Conservation (phyloP, 2,329 filamentous ascomycete genomes). For the Penicillium sp. region DNA sequence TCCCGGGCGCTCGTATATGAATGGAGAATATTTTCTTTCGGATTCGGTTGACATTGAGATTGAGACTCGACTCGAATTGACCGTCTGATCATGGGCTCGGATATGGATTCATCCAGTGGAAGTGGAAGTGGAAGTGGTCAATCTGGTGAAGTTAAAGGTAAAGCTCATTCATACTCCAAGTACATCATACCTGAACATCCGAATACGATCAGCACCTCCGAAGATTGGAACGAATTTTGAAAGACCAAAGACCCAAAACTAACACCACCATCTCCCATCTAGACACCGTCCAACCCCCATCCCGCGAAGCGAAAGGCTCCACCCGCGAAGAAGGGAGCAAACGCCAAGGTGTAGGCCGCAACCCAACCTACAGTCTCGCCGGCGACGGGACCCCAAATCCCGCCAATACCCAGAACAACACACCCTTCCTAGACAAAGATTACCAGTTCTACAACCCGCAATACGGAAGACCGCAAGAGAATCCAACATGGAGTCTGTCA, state of each 20-base stretch:
- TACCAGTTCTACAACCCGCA: conserved; percentile 45
- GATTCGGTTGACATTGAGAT: too few relatives aligned
- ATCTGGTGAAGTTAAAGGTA: not conserved
- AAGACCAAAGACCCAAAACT: too few relatives aligned
- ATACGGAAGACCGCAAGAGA: conserved; percentile 46
- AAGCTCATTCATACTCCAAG: too few relatives aligned
- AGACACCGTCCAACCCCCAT: not conserved
- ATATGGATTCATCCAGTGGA: not conserved
- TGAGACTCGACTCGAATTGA: too few relatives aligned
- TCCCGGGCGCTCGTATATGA: too few relatives aligned
- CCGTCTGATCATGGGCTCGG: too few relatives aligned
- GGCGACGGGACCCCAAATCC: conserved; percentile 13
- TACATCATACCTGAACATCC: too few relatives aligned
- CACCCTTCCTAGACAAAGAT: conserved; percentile 1
- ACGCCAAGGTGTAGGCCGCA: conserved; percentile 8
- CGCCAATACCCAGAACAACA: not conserved
- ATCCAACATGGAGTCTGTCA: conserved; percentile 49
- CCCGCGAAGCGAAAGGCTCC: conserved; percentile 1
- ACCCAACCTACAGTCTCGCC: conserved; percentile 14
- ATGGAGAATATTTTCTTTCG: too few relatives aligned
- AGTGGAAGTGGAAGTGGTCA: not conserved
- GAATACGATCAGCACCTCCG: not conserved
- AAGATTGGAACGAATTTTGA: too few relatives aligned
- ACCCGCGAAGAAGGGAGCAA: conserved; percentile 17
- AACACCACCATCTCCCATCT: too few relatives aligned